Conservation (phyloP, 2,329 filamentous ascomycete genomes). For the Hypoxylon rubiginosum region DNA sequence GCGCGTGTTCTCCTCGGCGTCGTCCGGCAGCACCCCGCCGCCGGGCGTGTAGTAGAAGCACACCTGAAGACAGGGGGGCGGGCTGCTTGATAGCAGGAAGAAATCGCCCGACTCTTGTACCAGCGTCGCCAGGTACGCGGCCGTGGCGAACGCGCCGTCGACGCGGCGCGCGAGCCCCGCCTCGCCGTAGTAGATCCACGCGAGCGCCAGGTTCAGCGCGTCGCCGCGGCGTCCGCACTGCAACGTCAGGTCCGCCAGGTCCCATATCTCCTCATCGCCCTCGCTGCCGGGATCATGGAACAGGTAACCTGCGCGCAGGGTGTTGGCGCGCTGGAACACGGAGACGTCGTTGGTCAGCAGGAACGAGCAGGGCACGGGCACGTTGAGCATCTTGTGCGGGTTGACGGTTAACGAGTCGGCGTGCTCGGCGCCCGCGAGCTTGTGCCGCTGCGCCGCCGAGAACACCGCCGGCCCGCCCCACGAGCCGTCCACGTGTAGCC, state of each 20-base stretch:
- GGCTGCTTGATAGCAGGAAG: slow-evolving; percentile 78
- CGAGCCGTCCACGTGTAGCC: slow-evolving; percentile 92
- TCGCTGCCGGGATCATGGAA: slow-evolving; percentile 72
- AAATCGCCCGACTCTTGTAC: slow-evolving; percentile 72
- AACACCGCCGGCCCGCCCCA: slow-evolving; percentile 93
- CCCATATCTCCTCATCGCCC: slow-evolving; percentile 70
- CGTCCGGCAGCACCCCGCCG: slow-evolving; percentile 62
- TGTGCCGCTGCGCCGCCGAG: slow-evolving; percentile 69
- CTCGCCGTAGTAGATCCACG: slow-evolving; percentile 90
- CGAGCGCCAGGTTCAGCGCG: slow-evolving; percentile 85
- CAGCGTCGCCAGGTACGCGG: slow-evolving; percentile 74
- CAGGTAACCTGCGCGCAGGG: slow-evolving; percentile 86
- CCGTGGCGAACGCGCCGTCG: slow-evolving; percentile 79
- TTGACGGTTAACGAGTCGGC: slow-evolving; percentile 90
- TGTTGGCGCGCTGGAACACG: slow-evolving; percentile 86
- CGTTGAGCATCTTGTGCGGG: slow-evolving; percentile 97
- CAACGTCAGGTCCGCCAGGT: slow-evolving; percentile 90
- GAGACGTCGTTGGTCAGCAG: slow-evolving; percentile 82
- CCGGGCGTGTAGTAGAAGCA: slow-evolving; percentile 88
- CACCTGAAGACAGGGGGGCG: slow-evolving; percentile 90
- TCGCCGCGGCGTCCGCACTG: slow-evolving; percentile 93
- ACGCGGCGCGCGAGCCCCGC: slow-evolving; percentile 78
- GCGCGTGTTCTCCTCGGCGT: slow-evolving; percentile 61
- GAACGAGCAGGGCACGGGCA: slow-evolving; percentile 91
- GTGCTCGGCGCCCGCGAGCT: slow-evolving; percentile 77